Base-by-base conservation (phyloP, 2,329 filamentous ascomycete genomes). In the Graphilbum ipis-grandicollis region DNA sequence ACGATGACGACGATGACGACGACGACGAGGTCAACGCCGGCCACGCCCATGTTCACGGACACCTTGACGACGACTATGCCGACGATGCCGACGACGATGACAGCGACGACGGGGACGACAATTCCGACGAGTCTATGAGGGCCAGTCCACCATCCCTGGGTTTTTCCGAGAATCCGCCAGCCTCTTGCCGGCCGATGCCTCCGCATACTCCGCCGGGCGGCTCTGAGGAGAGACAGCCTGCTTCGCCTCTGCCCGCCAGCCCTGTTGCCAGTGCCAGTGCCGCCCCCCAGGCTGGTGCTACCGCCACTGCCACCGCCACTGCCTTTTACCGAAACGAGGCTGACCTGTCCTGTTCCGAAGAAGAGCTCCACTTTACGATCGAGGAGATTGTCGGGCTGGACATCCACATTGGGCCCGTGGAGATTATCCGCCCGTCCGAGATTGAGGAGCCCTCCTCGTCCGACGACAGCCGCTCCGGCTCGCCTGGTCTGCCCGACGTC, bases 361-460 rank as follows among this genome's bases (percentile, higher is more conserved):
- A 28, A 5, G 26, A 28, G 14, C 9, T 28, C 26, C 8, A 67
- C 28, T 47, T 52, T 10, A 53, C 14, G 8, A 13, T 68, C 22
- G 65, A 68, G 41, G 65, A 60, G 36, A 41, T 59, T 19, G 54
- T 48, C 46, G 56, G 66, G 41, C 56, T 65, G 38, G 61, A 64
- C 39, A 58, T 56, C 44, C 61, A 60, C 19, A 55, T 54, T 30
- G 60, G 63, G 5, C 56, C 56, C 15, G 48, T 58, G 19, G 56
- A 56, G 23, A 52, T 64, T 19, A 47, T 68, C 19, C 53, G 50
- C 9, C 65, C 65, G 0, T 53, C 56, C 12, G 56, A 59, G 38
- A 63, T 67, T 36, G 66, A 68, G 45, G 60, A 57, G 28, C 50
- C 56, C 28, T n/a, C n/a, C n/a, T 51, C 53, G 19, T 41, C 41